phyloP scores from a whole-genome alignment of 139 green algal genomes.

The Spirogloea muscicola region DNA sequence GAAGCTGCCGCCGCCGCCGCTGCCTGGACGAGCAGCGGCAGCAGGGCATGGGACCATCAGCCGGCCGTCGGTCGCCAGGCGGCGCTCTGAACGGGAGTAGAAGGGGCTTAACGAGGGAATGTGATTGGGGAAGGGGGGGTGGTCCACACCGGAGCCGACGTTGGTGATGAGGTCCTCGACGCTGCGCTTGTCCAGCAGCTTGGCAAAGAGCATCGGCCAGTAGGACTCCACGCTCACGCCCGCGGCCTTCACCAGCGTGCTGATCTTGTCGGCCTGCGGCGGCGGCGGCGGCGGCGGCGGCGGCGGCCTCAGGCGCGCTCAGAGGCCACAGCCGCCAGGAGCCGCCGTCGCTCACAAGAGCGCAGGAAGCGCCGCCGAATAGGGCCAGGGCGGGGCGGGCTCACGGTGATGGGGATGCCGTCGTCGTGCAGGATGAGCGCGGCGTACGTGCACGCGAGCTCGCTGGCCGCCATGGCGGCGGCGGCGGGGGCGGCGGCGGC shows the following conservation, averaged over 20 bases:
- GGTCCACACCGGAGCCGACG: constrained; percentile 79
- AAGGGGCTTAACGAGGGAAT: background rate
- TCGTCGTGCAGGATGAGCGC: constrained; percentile 95
- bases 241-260: constrained; percentile 80
- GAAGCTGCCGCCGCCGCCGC: constrained; percentile 4
- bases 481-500: no score
- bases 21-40: background rate
- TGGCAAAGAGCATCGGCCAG: constrained; percentile 94
- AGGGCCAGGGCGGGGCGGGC: background rate
- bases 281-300: no score
- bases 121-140: background rate
- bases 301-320: no score
- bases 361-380: background rate
- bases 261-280: constrained; percentile 82
- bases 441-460: constrained; percentile 94
- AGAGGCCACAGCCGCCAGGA: no score
- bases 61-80: no score
- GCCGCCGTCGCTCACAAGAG: background rate
- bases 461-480: constrained; percentile 66
- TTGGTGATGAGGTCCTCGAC: constrained; percentile 95
- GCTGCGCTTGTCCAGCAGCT: constrained; percentile 88
- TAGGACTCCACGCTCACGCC: constrained; percentile 89
- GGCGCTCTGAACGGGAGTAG: background rate
- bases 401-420: constrained; percentile 75
- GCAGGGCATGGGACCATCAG: no score